Evolutionary conservation across 805 yeast genomes (phyloP).

Genomic region (Cyberlindnera suaveolens): DNA sequence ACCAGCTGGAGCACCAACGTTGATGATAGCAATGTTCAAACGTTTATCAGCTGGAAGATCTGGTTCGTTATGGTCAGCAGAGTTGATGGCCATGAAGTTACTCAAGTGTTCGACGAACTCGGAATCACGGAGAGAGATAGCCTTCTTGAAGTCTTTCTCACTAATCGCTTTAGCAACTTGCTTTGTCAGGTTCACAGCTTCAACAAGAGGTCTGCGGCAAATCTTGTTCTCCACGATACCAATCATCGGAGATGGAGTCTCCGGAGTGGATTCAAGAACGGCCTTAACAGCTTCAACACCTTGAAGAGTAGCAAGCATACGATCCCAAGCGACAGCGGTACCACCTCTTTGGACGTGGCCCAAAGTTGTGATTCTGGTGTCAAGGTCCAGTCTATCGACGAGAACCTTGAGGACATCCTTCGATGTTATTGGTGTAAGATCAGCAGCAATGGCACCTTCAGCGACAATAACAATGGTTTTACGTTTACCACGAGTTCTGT

Average conservation of each 20-base stretch:
- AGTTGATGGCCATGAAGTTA: slow-evolving; percentile 59
- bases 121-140: slow-evolving; percentile 65
- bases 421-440: slow-evolving; percentile 60
- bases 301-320: slow-evolving; percentile 68
- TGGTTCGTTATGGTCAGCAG: slow-evolving; percentile 65
- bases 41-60: slow-evolving; percentile 45
- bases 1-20: slow-evolving; percentile 78
- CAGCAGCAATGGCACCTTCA: slow-evolving; percentile 74
- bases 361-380: slow-evolving; percentile 69
- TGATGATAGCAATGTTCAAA: slow-evolving; percentile 61
- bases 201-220: slow-evolving; percentile 60
- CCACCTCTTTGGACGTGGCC: slow-evolving; percentile 87
- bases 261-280: slow-evolving; percentile 59
- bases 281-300: slow-evolving; percentile 82
- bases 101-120: slow-evolving; percentile 59
- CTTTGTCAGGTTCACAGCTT: slow-evolving; percentile 67
- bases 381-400: slow-evolving; percentile 60
- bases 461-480: slow-evolving; percentile 78
- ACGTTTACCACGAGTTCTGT: slow-evolving; percentile 67
- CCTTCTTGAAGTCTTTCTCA: slow-evolving; percentile 58
- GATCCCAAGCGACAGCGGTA: slow-evolving; percentile 68
- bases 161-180: slow-evolving; percentile 67
- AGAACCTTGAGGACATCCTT: slow-evolving; percentile 60
- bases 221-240: slow-evolving; percentile 68
- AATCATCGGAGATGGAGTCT: slow-evolving; percentile 75